These are phyloP conservation scores for Ogataea pignaliae DNA, from an alignment of 805 yeast genomes.

Conservation along the genomic window DNA sequence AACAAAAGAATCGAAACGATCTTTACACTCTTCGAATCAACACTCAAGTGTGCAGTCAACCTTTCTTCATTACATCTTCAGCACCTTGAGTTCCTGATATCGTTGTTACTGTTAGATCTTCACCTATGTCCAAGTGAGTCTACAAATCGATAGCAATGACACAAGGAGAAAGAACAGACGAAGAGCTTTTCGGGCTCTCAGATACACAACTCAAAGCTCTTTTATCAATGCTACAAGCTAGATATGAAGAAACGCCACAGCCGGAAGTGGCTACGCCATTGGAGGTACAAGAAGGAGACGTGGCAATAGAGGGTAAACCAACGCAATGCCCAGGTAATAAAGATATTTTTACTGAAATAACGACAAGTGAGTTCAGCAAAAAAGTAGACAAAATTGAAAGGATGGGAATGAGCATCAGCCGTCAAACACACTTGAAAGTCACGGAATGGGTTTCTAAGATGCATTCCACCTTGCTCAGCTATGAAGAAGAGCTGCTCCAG, in stretches of 20 bases:
- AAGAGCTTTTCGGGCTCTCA: background rate
- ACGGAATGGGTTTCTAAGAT: background rate
- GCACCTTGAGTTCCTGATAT: no score
- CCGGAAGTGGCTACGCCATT: no score
- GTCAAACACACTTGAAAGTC: background rate
- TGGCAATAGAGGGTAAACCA: no score
- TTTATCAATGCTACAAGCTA: background rate
- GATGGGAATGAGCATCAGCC: background rate
- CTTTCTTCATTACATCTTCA: no score
- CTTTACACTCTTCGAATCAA: no score
- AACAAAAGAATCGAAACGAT: no score
- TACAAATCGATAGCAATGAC: slow-evolving; percentile 3
- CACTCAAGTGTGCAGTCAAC: no score
- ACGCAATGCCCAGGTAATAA: no score
- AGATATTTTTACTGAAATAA: background rate
- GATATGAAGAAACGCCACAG: no score
- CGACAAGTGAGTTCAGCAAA: background rate
- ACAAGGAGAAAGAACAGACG: background rate
- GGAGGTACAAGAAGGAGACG: no score
- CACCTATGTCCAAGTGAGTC: no score
- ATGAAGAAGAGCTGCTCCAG: background rate
- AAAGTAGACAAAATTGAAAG: background rate
- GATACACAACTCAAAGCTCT: background rate
- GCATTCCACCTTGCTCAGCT: background rate
- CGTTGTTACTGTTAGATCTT: no score